phyloP scores from a whole-genome alignment of 2,329 filamentous ascomycete genomes.

The Beauveria australis region DNA sequence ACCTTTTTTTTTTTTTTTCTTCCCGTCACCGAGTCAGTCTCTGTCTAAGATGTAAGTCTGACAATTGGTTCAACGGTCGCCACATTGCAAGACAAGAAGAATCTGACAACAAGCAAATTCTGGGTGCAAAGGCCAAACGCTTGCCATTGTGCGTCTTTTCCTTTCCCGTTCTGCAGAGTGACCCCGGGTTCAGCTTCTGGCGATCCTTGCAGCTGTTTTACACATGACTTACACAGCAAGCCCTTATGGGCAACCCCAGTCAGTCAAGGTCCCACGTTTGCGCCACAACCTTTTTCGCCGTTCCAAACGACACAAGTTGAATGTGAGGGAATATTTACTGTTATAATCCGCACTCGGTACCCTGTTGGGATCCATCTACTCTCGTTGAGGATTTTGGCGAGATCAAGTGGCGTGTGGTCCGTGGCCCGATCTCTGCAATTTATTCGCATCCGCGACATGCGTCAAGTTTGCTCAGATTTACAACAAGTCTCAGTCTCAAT shows the following conservation, averaged over 20 bases:
- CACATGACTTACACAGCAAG: constrained; percentile 8
- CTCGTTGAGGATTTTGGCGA: not conserved
- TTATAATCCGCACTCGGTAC: not conserved
- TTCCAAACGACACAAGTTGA: not conserved
- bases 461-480: not conserved
- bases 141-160: not conserved
- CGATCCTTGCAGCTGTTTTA: not conserved
- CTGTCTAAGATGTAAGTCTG: not conserved
- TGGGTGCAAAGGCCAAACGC: not conserved
- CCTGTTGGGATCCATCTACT: not conserved
- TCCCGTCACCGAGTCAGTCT: not conserved
- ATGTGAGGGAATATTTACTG: too few species aligned
- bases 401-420: not conserved
- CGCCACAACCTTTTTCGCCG: not conserved
- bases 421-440: not conserved
- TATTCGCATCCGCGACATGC: not conserved
- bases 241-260: not conserved
- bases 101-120: not conserved
- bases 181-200: not conserved
- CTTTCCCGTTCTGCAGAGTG: not conserved
- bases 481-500: not conserved
- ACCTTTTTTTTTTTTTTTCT: not conserved
- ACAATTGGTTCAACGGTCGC: not conserved
- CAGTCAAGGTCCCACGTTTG: not conserved
- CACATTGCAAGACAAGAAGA: not conserved